phyloP scores from a whole-genome alignment of 129 eudicot species.

The Tanacetum coccineum region DNA sequence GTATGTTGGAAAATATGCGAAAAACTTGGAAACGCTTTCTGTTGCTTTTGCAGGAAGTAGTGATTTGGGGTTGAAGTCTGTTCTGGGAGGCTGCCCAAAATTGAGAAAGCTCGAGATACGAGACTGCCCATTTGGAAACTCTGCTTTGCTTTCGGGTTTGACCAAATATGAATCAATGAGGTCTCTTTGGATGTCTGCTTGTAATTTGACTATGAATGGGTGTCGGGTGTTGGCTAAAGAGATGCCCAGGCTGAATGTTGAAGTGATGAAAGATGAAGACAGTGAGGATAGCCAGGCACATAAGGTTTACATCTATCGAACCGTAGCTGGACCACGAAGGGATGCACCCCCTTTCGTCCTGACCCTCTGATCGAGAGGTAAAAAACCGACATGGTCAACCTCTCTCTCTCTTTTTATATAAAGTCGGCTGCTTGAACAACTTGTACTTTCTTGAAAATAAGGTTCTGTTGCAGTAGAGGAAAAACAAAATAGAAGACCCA shows the following conservation, averaged over 20 bases:
- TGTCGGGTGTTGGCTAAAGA: slow-evolving; percentile 46
- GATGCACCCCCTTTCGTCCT: slow-evolving; percentile 72
- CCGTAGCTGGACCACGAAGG: slow-evolving; percentile 67
- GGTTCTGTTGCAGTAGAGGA: slow-evolving; percentile 23
- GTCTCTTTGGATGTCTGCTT: slow-evolving; percentile 74
- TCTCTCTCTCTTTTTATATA: not conserved
- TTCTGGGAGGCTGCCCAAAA: slow-evolving; percentile 55
- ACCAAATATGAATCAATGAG: slow-evolving; percentile 60
- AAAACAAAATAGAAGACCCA: not conserved
- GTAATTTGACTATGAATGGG: slow-evolving; percentile 49
- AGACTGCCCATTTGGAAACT: slow-evolving; percentile 64
- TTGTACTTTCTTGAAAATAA: slow-evolving; percentile 28
- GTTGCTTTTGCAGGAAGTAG: slow-evolving; percentile 74
- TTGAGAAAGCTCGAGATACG: slow-evolving; percentile 63
- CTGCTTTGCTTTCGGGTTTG: slow-evolving; percentile 46
- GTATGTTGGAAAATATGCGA: slow-evolving; percentile 64
- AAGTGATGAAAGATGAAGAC: slow-evolving; percentile 48
- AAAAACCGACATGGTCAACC: slow-evolving; percentile 17
- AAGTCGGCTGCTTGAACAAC: slow-evolving; percentile 10
- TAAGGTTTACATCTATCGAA: slow-evolving; percentile 51
- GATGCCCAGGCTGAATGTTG: slow-evolving; percentile 60
- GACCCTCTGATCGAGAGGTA: slow-evolving; percentile 31
- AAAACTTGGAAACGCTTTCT: slow-evolving; percentile 64
- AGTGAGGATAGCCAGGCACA: slow-evolving; percentile 37
- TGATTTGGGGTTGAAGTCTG: slow-evolving; percentile 49